These are phyloP conservation scores for Syncephalastrum contaminatum DNA, from an alignment of 371 early-diverging fungal species.

Conservation along the genomic window DNA sequence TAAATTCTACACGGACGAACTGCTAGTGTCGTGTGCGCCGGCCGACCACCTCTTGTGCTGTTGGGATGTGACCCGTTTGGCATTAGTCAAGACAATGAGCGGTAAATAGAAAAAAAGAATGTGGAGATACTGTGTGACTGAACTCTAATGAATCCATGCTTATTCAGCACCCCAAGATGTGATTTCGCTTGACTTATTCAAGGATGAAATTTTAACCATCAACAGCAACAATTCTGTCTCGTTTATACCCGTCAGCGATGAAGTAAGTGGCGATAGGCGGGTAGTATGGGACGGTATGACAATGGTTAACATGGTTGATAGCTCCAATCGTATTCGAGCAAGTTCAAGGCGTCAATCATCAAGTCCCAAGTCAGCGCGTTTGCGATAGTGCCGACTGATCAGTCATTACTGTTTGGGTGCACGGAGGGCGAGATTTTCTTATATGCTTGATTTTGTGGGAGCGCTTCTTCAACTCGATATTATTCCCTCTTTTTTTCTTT, in stretches of 20 bases:
- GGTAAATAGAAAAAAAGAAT: slow-evolving; percentile 24
- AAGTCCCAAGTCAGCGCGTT: slow-evolving; percentile 64
- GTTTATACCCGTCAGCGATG: slow-evolving; percentile 67
- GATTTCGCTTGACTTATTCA: slow-evolving; percentile 53
- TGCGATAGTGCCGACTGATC: slow-evolving; percentile 60
- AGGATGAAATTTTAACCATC: slow-evolving; percentile 65
- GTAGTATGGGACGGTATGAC: background rate
- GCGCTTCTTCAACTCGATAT: no score
- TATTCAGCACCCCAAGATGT: slow-evolving; percentile 40
- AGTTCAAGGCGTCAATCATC: slow-evolving; percentile 63
- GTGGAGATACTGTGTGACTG: background rate
- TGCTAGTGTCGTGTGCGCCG: slow-evolving; percentile 60
- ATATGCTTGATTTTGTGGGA: no score
- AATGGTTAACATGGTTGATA: slow-evolving; percentile 12
- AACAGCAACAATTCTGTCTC: slow-evolving; percentile 64
- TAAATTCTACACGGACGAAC: slow-evolving; percentile 61
- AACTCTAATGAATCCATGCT: slow-evolving; percentile 10
- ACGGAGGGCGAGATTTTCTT: slow-evolving; percentile 42
- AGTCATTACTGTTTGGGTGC: slow-evolving; percentile 60
- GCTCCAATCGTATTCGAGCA: slow-evolving; percentile 65
- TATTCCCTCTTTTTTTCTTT: no score
- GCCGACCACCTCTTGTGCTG: slow-evolving; percentile 66
- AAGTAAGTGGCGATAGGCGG: slow-evolving; percentile 37
- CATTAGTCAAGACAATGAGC: slow-evolving; percentile 59
- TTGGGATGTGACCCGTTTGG: slow-evolving; percentile 58